Evolutionary conservation across 495 filamentous ascomycete genomes (phyloP).

Genomic region (Penicillium egyptiacum): DNA sequence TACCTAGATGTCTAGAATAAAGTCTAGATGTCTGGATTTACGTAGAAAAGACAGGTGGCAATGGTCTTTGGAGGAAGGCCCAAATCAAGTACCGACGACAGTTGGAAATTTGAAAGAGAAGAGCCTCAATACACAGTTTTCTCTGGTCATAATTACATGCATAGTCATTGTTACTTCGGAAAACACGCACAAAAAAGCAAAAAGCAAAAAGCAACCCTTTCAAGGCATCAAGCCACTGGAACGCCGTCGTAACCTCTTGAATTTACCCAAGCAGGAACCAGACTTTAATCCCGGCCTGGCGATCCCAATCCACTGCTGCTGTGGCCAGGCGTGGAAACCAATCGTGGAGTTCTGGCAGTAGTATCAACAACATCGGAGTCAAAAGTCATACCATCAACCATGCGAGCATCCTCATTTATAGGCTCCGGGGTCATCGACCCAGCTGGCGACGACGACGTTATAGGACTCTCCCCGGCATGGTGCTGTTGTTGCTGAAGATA

Average conservation of each 20-base stretch:
- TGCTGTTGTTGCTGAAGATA: slow-evolving; percentile 32
- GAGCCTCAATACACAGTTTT: not conserved
- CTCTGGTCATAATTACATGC: slow-evolving; percentile 2
- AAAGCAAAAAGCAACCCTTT: not conserved
- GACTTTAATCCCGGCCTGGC: slow-evolving; percentile 20
- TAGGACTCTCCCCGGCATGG: slow-evolving; percentile 29
- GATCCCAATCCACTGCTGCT: slow-evolving; percentile 19
- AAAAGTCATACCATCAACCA: slow-evolving; percentile 58
- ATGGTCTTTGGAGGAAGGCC: not conserved
- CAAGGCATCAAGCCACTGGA: not conserved
- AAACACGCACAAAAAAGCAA: not conserved
- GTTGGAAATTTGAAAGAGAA: not conserved
- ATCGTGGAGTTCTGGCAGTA: slow-evolving; percentile 45
- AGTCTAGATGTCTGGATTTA: not conserved
- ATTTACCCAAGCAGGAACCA: slow-evolving; percentile 2
- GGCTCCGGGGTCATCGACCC: slow-evolving; percentile 45
- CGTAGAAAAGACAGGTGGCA: not conserved
- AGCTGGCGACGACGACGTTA: slow-evolving; percentile 34
- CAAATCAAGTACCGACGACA: not conserved
- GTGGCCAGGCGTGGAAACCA: slow-evolving; percentile 31
- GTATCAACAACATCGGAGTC: slow-evolving; percentile 55
- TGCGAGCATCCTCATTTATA: slow-evolving; percentile 44
- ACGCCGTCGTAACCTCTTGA: slow-evolving; percentile 17
- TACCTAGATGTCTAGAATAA: not conserved
- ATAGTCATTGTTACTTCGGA: not conserved